Evolutionary conservation across 2,329 filamentous ascomycete species (phyloP).

Genomic region (Ceratocystis papillata): DNA sequence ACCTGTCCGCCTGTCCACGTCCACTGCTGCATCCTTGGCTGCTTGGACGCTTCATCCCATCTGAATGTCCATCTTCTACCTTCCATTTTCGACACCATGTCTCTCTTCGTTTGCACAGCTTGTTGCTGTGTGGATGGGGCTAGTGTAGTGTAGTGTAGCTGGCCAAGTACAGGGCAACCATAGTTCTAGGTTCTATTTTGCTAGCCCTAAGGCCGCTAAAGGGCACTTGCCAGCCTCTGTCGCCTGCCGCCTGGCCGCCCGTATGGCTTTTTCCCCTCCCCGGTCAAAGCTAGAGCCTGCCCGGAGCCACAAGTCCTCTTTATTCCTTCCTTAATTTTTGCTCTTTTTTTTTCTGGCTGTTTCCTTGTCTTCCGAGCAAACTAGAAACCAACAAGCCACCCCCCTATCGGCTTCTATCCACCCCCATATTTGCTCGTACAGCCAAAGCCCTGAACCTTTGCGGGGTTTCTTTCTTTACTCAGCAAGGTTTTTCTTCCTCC

Average conservation of each 20-base stretch:
- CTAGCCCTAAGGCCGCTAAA: not conserved
- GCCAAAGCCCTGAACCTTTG: not conserved
- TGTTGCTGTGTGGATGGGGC: not conserved
- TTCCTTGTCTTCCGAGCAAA: not conserved
- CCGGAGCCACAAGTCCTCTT: no score
- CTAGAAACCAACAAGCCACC: not conserved
- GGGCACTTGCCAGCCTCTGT: not conserved
- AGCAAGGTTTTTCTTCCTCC: not conserved
- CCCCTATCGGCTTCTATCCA: not conserved
- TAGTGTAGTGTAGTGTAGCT: not conserved
- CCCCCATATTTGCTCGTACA: not conserved
- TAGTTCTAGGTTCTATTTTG: not conserved
- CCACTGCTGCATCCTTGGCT: no score
- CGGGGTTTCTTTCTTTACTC: conserved; percentile 2
- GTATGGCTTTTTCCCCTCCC: no score
- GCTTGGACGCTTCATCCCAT: not conserved
- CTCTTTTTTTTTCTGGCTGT: not conserved
- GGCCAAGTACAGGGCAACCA: not conserved
- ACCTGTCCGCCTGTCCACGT: no score
- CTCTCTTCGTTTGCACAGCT: not conserved
- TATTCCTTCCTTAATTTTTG: not conserved
- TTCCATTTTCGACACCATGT: not conserved
- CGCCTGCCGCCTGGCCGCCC: no score
- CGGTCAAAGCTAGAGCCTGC: no score
- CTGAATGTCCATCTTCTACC: not conserved